A percentile compares a stretch with the other conserved stretches of the same genome.
phyloP scores from a whole-genome alignment of 306 rosid species.

The Prunus davidiana region DNA sequence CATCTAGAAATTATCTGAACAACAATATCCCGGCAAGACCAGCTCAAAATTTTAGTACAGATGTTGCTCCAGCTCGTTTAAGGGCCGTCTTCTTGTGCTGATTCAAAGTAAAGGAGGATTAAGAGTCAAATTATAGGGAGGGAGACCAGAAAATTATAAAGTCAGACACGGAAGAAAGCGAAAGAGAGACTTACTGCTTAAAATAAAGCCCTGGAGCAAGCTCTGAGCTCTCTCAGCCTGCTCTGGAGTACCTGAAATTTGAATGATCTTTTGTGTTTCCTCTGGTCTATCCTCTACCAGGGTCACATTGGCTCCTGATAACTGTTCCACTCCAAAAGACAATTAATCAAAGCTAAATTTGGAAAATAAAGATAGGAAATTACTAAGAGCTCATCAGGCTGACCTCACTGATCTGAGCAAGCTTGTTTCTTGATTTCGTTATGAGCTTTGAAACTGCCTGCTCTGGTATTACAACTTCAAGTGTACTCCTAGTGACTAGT shows the following conservation, averaged over 20 bases:
- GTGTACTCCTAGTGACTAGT: slow-evolving; percentile 90
- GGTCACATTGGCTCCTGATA: slow-evolving; percentile 91
- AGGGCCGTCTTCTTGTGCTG: slow-evolving; percentile 99
- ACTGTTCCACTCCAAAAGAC: slow-evolving; percentile 41
- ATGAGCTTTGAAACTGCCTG: slow-evolving; percentile 86
- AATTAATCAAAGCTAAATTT: slow-evolving; percentile 8
- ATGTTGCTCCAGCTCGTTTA: slow-evolving; percentile 26
- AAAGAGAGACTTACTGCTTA: slow-evolving; percentile 71
- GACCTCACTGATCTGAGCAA: slow-evolving; percentile 94
- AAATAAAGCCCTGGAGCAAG: slow-evolving; percentile 93
- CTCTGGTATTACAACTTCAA: slow-evolving; percentile 92
- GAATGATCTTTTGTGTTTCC: slow-evolving; percentile 67
- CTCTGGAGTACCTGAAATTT: slow-evolving; percentile 91
- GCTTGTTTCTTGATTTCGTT: slow-evolving; percentile 90
- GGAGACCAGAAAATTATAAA: background rate
- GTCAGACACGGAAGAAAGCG: background rate
- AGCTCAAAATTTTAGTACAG: slow-evolving; percentile 18
- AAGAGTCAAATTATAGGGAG: background rate
- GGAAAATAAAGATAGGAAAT: slow-evolving; percentile 2
- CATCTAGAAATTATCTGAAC: background rate
- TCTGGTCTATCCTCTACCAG: slow-evolving; percentile 88
- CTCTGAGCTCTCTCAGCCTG: slow-evolving; percentile 98
- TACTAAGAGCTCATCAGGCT: slow-evolving; percentile 25
- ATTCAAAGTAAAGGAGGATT: slow-evolving; percentile 5
- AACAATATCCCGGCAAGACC: slow-evolving; percentile 14